phyloP scores from a whole-genome alignment of 371 early-diverging fungal genomes.

The Nosema granulosis region DNA sequence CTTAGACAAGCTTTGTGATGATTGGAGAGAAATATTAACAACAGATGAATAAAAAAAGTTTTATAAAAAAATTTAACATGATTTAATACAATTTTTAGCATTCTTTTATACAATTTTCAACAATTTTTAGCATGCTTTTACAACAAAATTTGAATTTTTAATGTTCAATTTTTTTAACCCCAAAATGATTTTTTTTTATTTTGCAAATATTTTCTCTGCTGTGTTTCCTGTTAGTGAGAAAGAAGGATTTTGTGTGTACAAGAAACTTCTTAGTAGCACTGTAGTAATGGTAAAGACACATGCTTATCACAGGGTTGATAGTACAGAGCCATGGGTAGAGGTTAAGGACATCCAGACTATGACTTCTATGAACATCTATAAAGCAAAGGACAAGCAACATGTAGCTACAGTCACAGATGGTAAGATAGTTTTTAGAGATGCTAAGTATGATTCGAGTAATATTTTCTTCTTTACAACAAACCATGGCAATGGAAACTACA shows the following conservation, averaged over 20 bases:
- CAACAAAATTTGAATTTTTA: neutral
- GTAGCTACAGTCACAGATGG: conserved; percentile 33
- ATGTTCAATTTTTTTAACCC: conserved; percentile 7
- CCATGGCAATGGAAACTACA: conserved; percentile 40
- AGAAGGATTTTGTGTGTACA: conserved; percentile 10
- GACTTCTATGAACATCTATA: conserved; percentile 24
- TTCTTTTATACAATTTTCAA: neutral
- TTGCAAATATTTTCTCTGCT: conserved; percentile 4
- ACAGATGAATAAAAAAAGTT: neutral
- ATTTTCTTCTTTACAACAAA: conserved; percentile 58
- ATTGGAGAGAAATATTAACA: conserved; percentile 24
- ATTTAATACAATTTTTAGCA: neutral
- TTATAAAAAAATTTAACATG: conserved; percentile 7
- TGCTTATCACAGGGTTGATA: neutral
- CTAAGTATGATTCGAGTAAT: conserved; percentile 41
- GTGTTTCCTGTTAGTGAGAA: conserved; percentile 21
- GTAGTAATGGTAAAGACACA: conserved; percentile 43
- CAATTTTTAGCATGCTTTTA: neutral
- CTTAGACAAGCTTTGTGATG: conserved; percentile 39
- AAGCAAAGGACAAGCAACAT: conserved; percentile 23
- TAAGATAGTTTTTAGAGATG: conserved; percentile 40
- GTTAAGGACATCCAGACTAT: neutral
- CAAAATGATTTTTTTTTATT: conserved; percentile 37
- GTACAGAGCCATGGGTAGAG: conserved; percentile 24
- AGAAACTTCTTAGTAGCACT: conserved; percentile 33